A percentile compares a stretch with the other conserved stretches of the same genome.
Evolutionary conservation across 1,139 yeast genomes (phyloP).

Genomic region (Kurtzmaniella quercitrusa): DNA sequence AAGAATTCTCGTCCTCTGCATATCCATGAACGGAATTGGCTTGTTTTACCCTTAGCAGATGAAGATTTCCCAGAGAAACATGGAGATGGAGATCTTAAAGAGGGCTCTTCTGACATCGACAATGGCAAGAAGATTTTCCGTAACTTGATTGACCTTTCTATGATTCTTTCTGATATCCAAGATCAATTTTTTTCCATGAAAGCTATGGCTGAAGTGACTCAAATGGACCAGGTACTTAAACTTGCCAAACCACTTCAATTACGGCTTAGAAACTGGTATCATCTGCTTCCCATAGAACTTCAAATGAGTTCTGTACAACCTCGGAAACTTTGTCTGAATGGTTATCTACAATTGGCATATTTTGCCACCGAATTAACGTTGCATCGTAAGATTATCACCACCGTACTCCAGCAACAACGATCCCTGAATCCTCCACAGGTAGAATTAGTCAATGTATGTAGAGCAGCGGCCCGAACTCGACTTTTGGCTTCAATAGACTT

Average conservation of each 20-base stretch:
- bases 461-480: slow-evolving; percentile 81
- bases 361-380: slow-evolving; percentile 83
- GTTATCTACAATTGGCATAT: slow-evolving; percentile 76
- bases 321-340: slow-evolving; percentile 61
- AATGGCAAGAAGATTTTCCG: slow-evolving; percentile 69
- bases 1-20: slow-evolving; percentile 82
- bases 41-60: slow-evolving; percentile 56
- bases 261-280: slow-evolving; percentile 78
- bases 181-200: slow-evolving; percentile 66
- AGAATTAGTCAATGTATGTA: slow-evolving; percentile 61
- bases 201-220: slow-evolving; percentile 52
- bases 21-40: slow-evolving; percentile 63
- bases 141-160: slow-evolving; percentile 63
- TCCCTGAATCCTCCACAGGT: slow-evolving; percentile 46
- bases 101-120: slow-evolving; percentile 66
- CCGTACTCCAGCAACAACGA: slow-evolving; percentile 42
- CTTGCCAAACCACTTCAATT: slow-evolving; percentile 84
- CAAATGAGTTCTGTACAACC: slow-evolving; percentile 63
- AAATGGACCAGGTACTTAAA: slow-evolving; percentile 62
- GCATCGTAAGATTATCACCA: slow-evolving; percentile 73
- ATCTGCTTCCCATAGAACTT: slow-evolving; percentile 63
- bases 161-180: slow-evolving; percentile 68
- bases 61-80: slow-evolving; percentile 74
- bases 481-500: slow-evolving; percentile 78
- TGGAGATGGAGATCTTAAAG: slow-evolving; percentile 53